Base-by-base conservation (phyloP, 108 stramenopile genomes). In the Bacterosira constricta region DNA sequence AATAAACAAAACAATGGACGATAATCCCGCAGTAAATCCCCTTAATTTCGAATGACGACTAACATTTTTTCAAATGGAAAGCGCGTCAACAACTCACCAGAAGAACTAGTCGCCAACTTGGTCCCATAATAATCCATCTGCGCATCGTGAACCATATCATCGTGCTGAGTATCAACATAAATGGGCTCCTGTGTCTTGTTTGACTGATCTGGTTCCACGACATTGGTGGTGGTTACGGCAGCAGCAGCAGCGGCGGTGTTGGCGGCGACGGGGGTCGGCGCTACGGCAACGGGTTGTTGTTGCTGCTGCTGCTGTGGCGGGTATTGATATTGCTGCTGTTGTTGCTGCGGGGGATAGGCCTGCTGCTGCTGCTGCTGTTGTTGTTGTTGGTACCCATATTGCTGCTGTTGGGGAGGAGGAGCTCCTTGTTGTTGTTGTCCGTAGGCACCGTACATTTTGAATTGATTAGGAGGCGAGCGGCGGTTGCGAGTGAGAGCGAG, bases 41-140 rank as follows among this genome's bases (percentile, higher is more conserved):
- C n/a, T n/a, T n/a, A 23, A 71, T 35, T 21, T 32, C 11, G 3
- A n/a, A 42, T 29, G 10, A 47, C 42, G 15, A 30, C 18, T n/a
- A 63, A 39, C 37, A 63, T n/a, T 32, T 31, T 46, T 44, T 18
- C 31, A 32, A 15, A 45, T 18, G 20, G 21, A 64, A 41, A 49
- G 25, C n/a, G n/a, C n/a, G n/a, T n/a, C n/a, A n/a, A n/a, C n/a
- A 18, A 73, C 87, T 42, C 69, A 91, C 90, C 91, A 31, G 90
- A 91, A 15, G 93, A 95, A 53, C 84, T 88, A 6, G 97, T 98
- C 53, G 97, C 97, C 45, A 98, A 63, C 63, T 92, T 94, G 84
- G 89, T 90, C 23, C 95, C 94, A 77, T 98, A 98, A 67, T 94
- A 97, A 83, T 98, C 96, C 67, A 97, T 64, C 69, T 94, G 93